Conservation (phyloP, 306 rosid genomes). For the Cyamopsis tetragonoloba region DNA sequence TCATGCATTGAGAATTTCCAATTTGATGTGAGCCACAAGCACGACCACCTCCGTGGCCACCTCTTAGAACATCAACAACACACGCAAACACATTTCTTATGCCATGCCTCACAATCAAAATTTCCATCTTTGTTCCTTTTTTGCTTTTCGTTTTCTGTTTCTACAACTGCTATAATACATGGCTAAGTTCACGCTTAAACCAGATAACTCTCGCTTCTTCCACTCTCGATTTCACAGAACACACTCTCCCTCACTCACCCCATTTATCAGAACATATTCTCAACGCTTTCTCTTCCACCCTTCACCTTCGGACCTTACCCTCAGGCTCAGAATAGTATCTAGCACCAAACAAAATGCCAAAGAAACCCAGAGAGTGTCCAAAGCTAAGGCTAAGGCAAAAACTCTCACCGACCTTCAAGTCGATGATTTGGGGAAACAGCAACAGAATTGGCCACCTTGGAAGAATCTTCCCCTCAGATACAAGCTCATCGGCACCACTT, state of each 20-base stretch:
- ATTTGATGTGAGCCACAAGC: slow-evolving; percentile 21
- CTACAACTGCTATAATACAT: slow-evolving; percentile 20
- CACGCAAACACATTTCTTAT: not conserved
- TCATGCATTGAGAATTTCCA: not conserved
- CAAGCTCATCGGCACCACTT: slow-evolving; percentile 75
- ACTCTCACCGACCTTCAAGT: slow-evolving; percentile 35
- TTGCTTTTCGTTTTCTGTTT: not conserved
- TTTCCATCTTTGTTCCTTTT: not conserved
- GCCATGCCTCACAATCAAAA: not conserved
- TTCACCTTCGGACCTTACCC: slow-evolving; percentile 28
- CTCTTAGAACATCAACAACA: not conserved
- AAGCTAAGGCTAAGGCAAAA: slow-evolving; percentile 26
- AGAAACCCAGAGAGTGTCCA: slow-evolving; percentile 32
- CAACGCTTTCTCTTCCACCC: slow-evolving; percentile 35
- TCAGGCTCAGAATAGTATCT: slow-evolving; percentile 38
- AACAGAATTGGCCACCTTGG: slow-evolving; percentile 79
- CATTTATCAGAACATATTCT: slow-evolving; percentile 23
- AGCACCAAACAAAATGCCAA: slow-evolving; percentile 41
- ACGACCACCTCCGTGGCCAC: slow-evolving; percentile 19
- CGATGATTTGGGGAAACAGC: slow-evolving; percentile 28
- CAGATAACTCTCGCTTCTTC: slow-evolving; percentile 30
- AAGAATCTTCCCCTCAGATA: slow-evolving; percentile 79
- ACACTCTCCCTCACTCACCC: not conserved
- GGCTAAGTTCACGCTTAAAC: slow-evolving; percentile 49
- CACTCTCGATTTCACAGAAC: slow-evolving; percentile 12